Evolutionary conservation across 2,329 filamentous ascomycete genomes (phyloP), one percentile per base, ranked within the genome.

Genomic region (Magnaporthales sp.): DNA sequence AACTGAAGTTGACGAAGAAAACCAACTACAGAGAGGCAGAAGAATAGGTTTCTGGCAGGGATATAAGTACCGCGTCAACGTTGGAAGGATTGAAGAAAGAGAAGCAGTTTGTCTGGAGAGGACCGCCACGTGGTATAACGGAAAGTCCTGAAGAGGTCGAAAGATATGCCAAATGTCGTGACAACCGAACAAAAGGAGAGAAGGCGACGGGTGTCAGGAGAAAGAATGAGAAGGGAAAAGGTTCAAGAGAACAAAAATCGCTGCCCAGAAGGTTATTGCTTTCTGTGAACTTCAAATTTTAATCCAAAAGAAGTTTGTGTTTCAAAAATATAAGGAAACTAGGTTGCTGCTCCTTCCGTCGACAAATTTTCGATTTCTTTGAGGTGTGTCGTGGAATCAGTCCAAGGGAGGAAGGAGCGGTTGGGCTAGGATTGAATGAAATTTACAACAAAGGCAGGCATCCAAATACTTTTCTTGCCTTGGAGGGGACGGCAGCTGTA

Each of bases 211-310:
- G 22, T n/a, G 6, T 22, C 38, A n/a, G 61, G 7, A 30, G 63
- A 29, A 64, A 56, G 63, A 64, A 64, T 8, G 26, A 19, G 62
- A 46, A 56, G 63, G 31, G 38, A 64, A n/a, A 38, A 22, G 19
- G 4, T 54, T 30, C 24, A 56, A 11, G 11, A 54, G 38, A 22
- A 10, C 15, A 15, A 64, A 46, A 64, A 30, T 15, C 19, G 63
- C 38, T 64, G 63, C 24, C 63, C 3, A 29, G 8, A 54, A 54
- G 22, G 63, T 24, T 54, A 22, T 27, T 27, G 32, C 26, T 46
- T 54, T 64, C 38, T 64, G 54, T 54, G 32, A 64, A 54, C 19
- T 24, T 32, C 15, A 29, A 19, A 64, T 30, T 10, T 27, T 13
- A 15, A 27, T 46, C 38, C 24, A 64, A 63, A 38, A 19, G 31